These are phyloP conservation scores for Lactarius vividus DNA, from an alignment of 768 basidiomycete genomes.

Conservation along the genomic window DNA sequence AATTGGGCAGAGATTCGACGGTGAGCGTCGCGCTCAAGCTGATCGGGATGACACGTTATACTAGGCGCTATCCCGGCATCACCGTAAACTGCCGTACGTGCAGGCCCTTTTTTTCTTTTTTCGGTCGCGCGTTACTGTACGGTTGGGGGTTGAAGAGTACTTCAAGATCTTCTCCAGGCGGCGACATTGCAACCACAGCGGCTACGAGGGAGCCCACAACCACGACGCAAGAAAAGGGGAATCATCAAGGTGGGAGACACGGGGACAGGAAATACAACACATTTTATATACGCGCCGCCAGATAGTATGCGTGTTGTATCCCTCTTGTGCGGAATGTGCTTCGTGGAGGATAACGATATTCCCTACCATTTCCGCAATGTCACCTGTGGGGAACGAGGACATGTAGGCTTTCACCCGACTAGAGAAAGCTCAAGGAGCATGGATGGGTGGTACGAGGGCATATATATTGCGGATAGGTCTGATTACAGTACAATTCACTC, in stretches of 20 bases:
- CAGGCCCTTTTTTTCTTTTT: too few species aligned
- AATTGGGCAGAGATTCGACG: too few species aligned
- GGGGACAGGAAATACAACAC: too few species aligned
- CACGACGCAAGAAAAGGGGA: background rate
- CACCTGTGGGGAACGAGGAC: background rate
- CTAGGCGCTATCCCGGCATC: background rate
- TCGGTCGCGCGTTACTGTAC: background rate
- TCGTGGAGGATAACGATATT: background rate
- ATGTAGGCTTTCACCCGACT: background rate
- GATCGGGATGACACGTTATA: too few species aligned
- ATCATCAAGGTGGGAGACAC: too few species aligned
- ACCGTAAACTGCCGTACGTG: background rate
- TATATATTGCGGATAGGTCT: too few species aligned
- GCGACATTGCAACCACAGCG: background rate
- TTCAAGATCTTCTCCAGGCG: background rate
- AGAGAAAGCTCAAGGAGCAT: too few species aligned
- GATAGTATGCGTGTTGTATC: background rate
- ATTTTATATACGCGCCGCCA: background rate
- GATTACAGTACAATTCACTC: background rate
- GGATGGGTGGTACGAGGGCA: too few species aligned
- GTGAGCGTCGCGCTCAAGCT: background rate
- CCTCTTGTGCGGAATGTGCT: too few species aligned
- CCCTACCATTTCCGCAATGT: background rate
- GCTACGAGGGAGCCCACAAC: background rate
- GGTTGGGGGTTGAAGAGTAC: background rate